phyloP scores from a whole-genome alignment of 2,329 filamentous ascomycete species.

The Colletotrichum endophyticum region DNA sequence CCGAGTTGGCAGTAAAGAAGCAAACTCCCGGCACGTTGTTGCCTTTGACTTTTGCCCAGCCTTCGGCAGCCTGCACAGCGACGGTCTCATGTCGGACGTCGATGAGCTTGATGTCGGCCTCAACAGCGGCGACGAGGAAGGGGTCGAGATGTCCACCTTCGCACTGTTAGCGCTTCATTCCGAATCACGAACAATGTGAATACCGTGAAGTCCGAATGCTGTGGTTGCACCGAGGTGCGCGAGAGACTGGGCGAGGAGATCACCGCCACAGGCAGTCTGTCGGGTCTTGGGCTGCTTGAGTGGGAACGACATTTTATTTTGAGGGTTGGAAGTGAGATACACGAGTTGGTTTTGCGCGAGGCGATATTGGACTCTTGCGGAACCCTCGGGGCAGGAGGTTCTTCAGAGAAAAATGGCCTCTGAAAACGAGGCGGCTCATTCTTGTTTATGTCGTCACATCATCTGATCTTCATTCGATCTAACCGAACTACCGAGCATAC shows the following conservation, averaged over 20 bases:
- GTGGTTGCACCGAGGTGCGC: neutral
- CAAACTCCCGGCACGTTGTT: neutral
- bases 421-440: neutral
- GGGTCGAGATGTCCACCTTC: conserved; percentile 1
- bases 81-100: conserved; percentile 9
- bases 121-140: conserved; percentile 3
- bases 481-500: neutral
- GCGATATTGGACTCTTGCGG: neutral
- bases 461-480: neutral
- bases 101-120: conserved; percentile 9
- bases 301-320: neutral
- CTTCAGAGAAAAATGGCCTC: neutral
- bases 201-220: neutral
- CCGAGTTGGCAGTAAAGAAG: conserved; percentile 9
- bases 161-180: neutral
- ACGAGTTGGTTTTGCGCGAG: neutral
- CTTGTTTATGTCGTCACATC: neutral
- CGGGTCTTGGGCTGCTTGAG: neutral
- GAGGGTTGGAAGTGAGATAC: neutral
- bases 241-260: conserved; percentile 1
- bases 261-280: neutral
- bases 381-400: neutral
- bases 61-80: conserved; percentile 2
- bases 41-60: conserved; percentile 8
- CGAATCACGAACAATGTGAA: neutral